Evolutionary conservation across 2,329 filamentous ascomycete genomes (phyloP), one percentile per base, ranked within the genome.

Genomic region (Kalaharituber pfeilii): DNA sequence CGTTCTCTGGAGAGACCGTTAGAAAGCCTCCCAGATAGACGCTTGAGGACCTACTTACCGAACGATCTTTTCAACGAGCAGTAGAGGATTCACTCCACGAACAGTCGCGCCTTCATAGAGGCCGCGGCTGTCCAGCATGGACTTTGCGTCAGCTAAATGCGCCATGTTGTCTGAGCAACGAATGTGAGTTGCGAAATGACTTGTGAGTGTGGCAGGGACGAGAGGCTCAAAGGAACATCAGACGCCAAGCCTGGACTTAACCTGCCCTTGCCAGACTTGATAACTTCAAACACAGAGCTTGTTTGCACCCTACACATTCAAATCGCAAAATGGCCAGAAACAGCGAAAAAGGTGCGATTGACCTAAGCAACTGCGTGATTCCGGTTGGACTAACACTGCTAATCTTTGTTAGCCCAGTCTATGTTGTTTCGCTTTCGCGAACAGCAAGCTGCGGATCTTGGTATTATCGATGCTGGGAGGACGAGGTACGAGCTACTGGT

Each of bases 351-450:
- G 49, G 49, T 50, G 29, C 5, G n/a, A 15, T 5, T 33, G 15
- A 6, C 18, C 22, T 18, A 63, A 65, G 51, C 63, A 87, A 89
- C 88, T 89, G 66, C 89, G 89, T 67, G n/a, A n/a, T n/a, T n/a
- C n/a, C n/a, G n/a, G n/a, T n/a, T n/a, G n/a, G 95, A 96, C 6
- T 28, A 50, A n/a, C 29, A 33, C 15, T 33, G 49, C 70, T 89
- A 86, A 47, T 89, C 96, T 25, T 13, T 18, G 77, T 98, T 96
- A 71, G 89, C 91, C 66, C 91, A 98, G 75, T 95, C 88, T 49
- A 98, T 98, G 89, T 89, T 98, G 70, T 98, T 95, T 74, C 89
- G 91, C 75, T 98, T 98, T 75, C 86, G 91, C 69, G 91, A 94
- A 66, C 85, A 89, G 64, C 91, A 96, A 78, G 89, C 89, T 62